These are phyloP conservation scores for Naganishia albida DNA, from an alignment of 1,284 basidiomycete species.

Conservation along the genomic window DNA sequence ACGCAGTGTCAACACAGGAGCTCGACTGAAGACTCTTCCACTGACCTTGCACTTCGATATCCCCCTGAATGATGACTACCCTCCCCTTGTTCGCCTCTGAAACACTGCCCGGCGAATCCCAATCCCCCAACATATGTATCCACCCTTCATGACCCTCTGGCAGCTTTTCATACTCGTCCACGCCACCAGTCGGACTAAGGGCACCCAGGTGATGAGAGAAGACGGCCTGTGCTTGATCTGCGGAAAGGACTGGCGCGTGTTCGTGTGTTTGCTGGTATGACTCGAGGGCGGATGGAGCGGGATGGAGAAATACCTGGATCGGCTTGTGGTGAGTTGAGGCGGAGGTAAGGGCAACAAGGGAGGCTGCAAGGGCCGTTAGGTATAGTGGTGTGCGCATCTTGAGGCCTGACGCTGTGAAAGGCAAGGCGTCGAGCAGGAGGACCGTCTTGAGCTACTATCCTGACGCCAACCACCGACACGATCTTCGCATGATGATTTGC, in stretches of 20 bases:
- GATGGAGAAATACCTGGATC: conserved; percentile 52
- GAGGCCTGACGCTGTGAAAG: neutral
- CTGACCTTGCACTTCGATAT: conserved; percentile 45
- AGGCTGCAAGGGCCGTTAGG: conserved; percentile 6
- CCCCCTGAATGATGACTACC: conserved; percentile 50
- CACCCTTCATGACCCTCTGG: conserved; percentile 47
- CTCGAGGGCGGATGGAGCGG: conserved; percentile 40
- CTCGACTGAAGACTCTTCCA: neutral
- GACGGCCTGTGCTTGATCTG: conserved; percentile 51
- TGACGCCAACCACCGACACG: neutral
- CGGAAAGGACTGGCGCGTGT: conserved; percentile 42
- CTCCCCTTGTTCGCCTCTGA: conserved; percentile 38
- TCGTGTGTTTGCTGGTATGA: conserved; percentile 27
- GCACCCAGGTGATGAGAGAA: conserved; percentile 48
- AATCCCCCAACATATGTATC: conserved; percentile 43
- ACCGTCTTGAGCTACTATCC: too few species aligned
- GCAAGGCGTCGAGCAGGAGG: too few species aligned
- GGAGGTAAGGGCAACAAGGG: neutral
- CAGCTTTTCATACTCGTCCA: conserved; percentile 45
- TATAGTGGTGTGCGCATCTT: conserved; percentile 6
- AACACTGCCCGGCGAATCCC: neutral
- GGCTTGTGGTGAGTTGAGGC: conserved; percentile 37
- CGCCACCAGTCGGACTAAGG: conserved; percentile 36
- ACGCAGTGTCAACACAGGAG: neutral
- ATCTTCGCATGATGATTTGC: neutral